Conservation (phyloP, 345 rosid genomes). For the Eucalyptus caleyi region DNA sequence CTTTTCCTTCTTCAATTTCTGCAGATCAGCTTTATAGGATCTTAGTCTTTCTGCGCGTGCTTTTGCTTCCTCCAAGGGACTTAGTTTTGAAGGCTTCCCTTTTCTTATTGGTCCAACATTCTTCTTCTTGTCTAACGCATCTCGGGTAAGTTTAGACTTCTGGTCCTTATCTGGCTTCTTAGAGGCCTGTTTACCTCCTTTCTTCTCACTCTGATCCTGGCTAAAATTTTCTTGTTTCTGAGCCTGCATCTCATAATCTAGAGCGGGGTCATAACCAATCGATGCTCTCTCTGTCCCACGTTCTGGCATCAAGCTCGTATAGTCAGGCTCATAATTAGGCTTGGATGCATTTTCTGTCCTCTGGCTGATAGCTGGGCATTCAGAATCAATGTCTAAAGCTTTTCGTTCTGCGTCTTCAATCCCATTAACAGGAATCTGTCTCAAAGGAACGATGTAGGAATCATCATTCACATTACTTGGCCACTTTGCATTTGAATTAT, state of each 20-base stretch:
- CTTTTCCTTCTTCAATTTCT: constrained; percentile 92
- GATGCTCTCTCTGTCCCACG: constrained; percentile 46
- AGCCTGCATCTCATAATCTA: constrained; percentile 63
- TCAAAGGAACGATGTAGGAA: constrained; percentile 63
- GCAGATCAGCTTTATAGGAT: constrained; percentile 84
- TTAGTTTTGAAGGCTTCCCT: constrained; percentile 70
- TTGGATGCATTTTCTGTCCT: constrained; percentile 21
- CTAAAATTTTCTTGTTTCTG: constrained; percentile 12
- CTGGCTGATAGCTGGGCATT: constrained; percentile 30
- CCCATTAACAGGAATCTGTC: constrained; percentile 30
- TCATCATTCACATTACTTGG: constrained; percentile 51
- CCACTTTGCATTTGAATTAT: constrained; percentile 25
- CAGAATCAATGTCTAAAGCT: constrained; percentile 54
- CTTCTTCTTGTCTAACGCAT: constrained; percentile 51
- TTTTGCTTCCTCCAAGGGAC: constrained; percentile 87
- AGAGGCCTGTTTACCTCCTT: constrained; percentile 24
- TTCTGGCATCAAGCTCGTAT: constrained; percentile 62
- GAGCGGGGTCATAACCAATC: constrained; percentile 61
- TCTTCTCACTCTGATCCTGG: constrained; percentile 28
- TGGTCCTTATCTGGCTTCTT: constrained; percentile 48
- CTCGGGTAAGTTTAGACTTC: constrained; percentile 38
- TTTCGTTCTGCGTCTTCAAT: constrained; percentile 27
- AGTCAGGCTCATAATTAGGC: constrained; percentile 71
- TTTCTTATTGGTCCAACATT: constrained; percentile 62
- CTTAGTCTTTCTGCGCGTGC: constrained; percentile 94